phyloP scores from a whole-genome alignment of 352 stramenopile genomes.

The Phytopythium helicoides region DNA sequence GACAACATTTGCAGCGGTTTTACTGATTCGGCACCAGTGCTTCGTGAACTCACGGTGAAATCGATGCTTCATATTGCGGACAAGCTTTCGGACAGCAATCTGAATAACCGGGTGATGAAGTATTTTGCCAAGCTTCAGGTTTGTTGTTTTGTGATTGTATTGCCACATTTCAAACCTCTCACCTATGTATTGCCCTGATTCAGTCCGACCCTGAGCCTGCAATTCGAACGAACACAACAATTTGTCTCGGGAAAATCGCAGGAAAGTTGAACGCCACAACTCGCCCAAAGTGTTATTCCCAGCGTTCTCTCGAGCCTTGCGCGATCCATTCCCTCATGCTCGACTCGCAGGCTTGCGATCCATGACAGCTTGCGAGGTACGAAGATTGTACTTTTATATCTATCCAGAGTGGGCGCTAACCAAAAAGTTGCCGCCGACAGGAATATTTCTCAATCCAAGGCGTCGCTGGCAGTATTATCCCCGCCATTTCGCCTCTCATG shows the following conservation, averaged over 20 bases:
- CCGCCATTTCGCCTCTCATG: slow-evolving; percentile 71
- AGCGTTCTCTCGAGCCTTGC: slow-evolving; percentile 79
- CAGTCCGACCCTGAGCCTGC: slow-evolving; percentile 87
- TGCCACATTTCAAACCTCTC: no score
- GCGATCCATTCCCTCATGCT: slow-evolving; percentile 88
- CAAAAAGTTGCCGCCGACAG: no score
- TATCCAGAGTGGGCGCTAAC: not conserved
- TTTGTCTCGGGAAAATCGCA: slow-evolving; percentile 90
- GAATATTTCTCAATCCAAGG: slow-evolving; percentile 75
- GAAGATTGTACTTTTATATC: slow-evolving; percentile 1
- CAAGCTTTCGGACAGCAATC: slow-evolving; percentile 87
- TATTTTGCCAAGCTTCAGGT: slow-evolving; percentile 92
- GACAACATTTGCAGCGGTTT: slow-evolving; percentile 92
- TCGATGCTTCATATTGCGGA: slow-evolving; percentile 91
- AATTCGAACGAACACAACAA: slow-evolving; percentile 93
- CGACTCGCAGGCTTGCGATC: slow-evolving; percentile 83
- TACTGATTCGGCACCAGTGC: slow-evolving; percentile 81
- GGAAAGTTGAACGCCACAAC: slow-evolving; percentile 84
- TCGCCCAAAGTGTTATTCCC: slow-evolving; percentile 87
- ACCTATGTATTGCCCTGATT: no score
- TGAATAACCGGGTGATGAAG: slow-evolving; percentile 92
- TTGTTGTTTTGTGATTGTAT: not conserved
- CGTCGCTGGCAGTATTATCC: slow-evolving; percentile 69
- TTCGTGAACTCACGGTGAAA: slow-evolving; percentile 92
- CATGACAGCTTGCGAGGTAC: slow-evolving; percentile 76